Percentiles rank a stretch among this genome's conserved stretches.
Conservation (phyloP, 441 rosid species). For the Brassica hybrid region DNA sequence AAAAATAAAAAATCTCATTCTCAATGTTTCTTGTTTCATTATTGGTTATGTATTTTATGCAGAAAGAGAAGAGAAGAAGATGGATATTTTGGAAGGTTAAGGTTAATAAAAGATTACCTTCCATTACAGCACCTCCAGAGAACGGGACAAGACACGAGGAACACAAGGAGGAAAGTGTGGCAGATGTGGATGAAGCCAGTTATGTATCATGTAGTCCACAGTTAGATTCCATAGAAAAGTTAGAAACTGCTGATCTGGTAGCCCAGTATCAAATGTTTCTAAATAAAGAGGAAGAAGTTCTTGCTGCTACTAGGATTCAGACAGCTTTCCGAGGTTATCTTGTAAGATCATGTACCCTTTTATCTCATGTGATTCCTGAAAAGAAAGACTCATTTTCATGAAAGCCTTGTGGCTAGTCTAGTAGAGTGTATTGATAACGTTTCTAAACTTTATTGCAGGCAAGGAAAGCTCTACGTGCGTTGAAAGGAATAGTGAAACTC, state of each 20-base stretch:
- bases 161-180: conserved; percentile 48
- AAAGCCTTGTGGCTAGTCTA: background rate
- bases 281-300: conserved; percentile 31
- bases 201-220: conserved; percentile 47
- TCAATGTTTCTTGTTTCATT: conserved; percentile 6
- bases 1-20: background rate
- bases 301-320: conserved; percentile 68
- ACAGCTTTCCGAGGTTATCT: conserved; percentile 74
- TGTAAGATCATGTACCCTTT: conserved; percentile 49
- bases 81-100: conserved; percentile 71
- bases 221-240: conserved; percentile 41
- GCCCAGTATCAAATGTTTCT: conserved; percentile 37
- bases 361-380: conserved; percentile 3
- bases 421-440: background rate
- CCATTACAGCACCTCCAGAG: conserved; percentile 62
- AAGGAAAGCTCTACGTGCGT: conserved; percentile 81
- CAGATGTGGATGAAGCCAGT: conserved; percentile 60
- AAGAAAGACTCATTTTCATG: background rate
- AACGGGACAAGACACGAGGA: conserved; percentile 46
- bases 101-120: conserved; percentile 50
- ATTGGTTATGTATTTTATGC: conserved; percentile 7
- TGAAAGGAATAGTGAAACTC: conserved; percentile 89
- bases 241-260: conserved; percentile 34
- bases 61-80: conserved; percentile 72
- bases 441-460: conserved; percentile 56